phyloP scores from a whole-genome alignment of 2,329 filamentous ascomycete species.

The Botrytis medusae region DNA sequence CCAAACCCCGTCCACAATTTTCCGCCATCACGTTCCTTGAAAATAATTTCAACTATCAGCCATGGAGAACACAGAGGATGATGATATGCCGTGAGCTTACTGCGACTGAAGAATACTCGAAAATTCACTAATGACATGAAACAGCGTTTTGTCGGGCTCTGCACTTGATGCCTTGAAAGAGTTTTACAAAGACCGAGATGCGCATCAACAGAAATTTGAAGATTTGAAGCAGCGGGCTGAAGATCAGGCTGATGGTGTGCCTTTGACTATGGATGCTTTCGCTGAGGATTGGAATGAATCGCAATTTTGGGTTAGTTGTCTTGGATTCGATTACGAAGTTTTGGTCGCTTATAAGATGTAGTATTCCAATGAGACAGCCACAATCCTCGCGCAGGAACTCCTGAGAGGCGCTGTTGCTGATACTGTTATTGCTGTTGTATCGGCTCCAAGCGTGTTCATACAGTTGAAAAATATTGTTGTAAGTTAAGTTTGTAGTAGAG shows the following conservation, averaged over 20 bases:
- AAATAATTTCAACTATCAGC: slow-evolving; percentile 23
- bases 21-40: slow-evolving; percentile 11
- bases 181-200: slow-evolving; percentile 73
- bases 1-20: slow-evolving; percentile 6
- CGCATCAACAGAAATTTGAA: slow-evolving; percentile 64
- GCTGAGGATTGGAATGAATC: slow-evolving; percentile 80
- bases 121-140: background rate
- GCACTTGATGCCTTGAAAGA: slow-evolving; percentile 68
- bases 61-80: slow-evolving; percentile 27
- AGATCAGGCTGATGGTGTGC: slow-evolving; percentile 44
- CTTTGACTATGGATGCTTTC: slow-evolving; percentile 67
- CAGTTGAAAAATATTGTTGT: slow-evolving; percentile 64
- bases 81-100: slow-evolving; percentile 28
- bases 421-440: slow-evolving; percentile 67
- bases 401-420: slow-evolving; percentile 58
- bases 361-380: slow-evolving; percentile 73
- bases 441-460: slow-evolving; percentile 75
- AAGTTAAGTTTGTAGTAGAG: background rate
- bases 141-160: slow-evolving; percentile 62
- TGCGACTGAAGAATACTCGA: background rate
- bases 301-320: slow-evolving; percentile 71
- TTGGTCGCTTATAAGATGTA: slow-evolving; percentile 36
- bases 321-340: background rate
- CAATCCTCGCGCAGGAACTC: slow-evolving; percentile 61
- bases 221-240: slow-evolving; percentile 63